Evolutionary conservation across 495 filamentous ascomycete genomes (phyloP), one percentile per base, ranked within the genome.

Genomic region (Staphylotrichum longicolle): DNA sequence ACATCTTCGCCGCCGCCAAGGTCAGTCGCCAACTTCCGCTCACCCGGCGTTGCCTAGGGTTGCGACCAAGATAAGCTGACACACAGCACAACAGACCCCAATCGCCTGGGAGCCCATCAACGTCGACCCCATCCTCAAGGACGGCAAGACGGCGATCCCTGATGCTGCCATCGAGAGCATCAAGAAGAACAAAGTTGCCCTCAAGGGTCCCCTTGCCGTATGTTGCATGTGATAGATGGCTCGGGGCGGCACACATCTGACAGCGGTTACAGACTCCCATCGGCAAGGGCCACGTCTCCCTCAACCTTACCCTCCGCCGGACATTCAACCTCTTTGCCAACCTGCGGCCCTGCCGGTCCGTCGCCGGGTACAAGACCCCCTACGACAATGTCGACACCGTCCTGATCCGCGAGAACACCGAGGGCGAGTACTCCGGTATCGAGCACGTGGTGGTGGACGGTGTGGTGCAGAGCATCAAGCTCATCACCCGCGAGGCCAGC

Each of bases 321-420:
- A 98, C 94, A 57, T 98, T 98, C 85, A 98, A 98, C 83, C 91
- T 98, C 70, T 98, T 98, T 77, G 94, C 94, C 78, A 98, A 98
- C 81, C 85, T 98, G 63, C 92, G 94, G 68, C 94, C 94, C 51
- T 98, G 94, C 86, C 91, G 91, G 66, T 96, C 91, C 54, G 89
- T 98, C 64, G 89, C 88, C 60, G 94, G 94, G 65, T 98, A 88
- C 87, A 96, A 98, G 86, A 98, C 94, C 44, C 91, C 94, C 58
- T 98, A 98, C 82, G 94, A 98, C 76, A 86, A 89, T 68, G 94
- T 98, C 74, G 91, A 98, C 78, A 98, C 92, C 42, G 90, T 97
- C 69, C 80, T 98, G 70, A 98, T 98, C 81, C 90, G 94, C 78
- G 94, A 98, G 82, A 98, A 98, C 85, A 98, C 95, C 66, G 94